phyloP scores from a whole-genome alignment of 2,329 filamentous ascomycete species.

The Paraphoma sp. region DNA sequence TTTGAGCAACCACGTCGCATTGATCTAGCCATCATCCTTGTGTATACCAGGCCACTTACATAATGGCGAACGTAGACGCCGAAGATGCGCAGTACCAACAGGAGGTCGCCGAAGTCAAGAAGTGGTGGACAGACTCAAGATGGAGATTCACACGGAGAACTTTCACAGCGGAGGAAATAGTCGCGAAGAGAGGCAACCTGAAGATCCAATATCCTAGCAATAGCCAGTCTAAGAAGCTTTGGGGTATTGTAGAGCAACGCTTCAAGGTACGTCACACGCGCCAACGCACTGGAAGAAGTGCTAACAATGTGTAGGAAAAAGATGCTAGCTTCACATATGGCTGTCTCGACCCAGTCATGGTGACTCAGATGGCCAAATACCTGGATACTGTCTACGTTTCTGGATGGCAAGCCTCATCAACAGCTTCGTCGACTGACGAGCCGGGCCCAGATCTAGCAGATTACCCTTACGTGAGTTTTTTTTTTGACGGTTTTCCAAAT shows the following conservation, averaged over 20 bases:
- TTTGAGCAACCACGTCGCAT: no score
- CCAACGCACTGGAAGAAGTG: slow-evolving; percentile 79
- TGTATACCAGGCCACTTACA: slow-evolving; percentile 8
- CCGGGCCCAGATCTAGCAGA: slow-evolving; percentile 97
- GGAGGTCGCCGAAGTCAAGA: slow-evolving; percentile 87
- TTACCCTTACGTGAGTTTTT: slow-evolving; percentile 69
- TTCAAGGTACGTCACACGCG: slow-evolving; percentile 69
- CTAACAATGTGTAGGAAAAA: slow-evolving; percentile 65
- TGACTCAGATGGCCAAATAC: slow-evolving; percentile 99
- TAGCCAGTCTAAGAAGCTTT: slow-evolving; percentile 89
- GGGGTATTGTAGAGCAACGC: slow-evolving; percentile 83
- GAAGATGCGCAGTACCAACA: slow-evolving; percentile 78
- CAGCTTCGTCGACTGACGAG: slow-evolving; percentile 92
- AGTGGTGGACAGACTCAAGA: slow-evolving; percentile 92
- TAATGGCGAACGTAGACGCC: slow-evolving; percentile 58
- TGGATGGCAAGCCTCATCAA: slow-evolving; percentile 98
- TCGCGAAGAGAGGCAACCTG: slow-evolving; percentile 89
- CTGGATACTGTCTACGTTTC: slow-evolving; percentile 98
- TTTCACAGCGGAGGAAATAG: slow-evolving; percentile 96
- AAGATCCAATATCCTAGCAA: slow-evolving; percentile 93
- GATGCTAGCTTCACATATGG: slow-evolving; percentile 95
- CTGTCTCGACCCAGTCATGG: slow-evolving; percentile 96
- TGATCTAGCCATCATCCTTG: background rate
- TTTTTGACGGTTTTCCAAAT: background rate
- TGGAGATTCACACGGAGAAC: slow-evolving; percentile 93